Evolutionary conservation across 495 filamentous ascomycete genomes (phyloP).

Genomic region (Trichoderma virens): DNA sequence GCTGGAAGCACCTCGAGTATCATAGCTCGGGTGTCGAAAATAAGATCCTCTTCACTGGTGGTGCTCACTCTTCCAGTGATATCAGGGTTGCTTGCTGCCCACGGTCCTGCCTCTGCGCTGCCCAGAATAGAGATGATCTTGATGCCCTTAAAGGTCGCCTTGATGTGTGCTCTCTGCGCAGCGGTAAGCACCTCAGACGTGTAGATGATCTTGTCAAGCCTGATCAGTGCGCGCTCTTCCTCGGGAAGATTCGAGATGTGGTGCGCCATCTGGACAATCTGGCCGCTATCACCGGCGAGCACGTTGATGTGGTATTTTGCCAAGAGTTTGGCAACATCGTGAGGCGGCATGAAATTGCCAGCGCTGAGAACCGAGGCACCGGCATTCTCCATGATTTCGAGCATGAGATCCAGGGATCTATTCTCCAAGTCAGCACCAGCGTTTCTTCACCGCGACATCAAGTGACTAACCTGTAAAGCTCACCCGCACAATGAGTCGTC

Average conservation of each 20-base stretch:
- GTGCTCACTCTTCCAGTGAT: constrained; percentile 13
- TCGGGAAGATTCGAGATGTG: constrained; percentile 19
- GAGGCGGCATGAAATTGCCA: constrained; percentile 18
- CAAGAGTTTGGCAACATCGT: constrained; percentile 16
- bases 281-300: constrained; percentile 22
- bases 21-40: constrained; percentile 25
- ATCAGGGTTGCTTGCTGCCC: constrained; percentile 18
- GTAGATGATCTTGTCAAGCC: constrained; percentile 22
- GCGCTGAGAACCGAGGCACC: constrained; percentile 23
- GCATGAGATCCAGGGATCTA: constrained; percentile 17
- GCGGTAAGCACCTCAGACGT: constrained; percentile 22
- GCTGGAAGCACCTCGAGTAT: constrained; percentile 24
- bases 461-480: constrained; percentile 18
- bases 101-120: constrained; percentile 27
- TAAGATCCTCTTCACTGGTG: constrained; percentile 19
- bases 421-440: background rate
- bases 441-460: background rate
- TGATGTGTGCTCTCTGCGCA: constrained; percentile 15
- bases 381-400: constrained; percentile 19
- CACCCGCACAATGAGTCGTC: constrained; percentile 18
- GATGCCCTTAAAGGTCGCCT: constrained; percentile 12
- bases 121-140: constrained; percentile 22
- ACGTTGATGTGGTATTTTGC: constrained; percentile 22
- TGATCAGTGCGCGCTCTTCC: constrained; percentile 9
- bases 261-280: constrained; percentile 20